These are phyloP conservation scores for Sordariomycetes sp. DNA, from an alignment of 2,329 filamentous ascomycete species.

Conservation along the genomic window DNA sequence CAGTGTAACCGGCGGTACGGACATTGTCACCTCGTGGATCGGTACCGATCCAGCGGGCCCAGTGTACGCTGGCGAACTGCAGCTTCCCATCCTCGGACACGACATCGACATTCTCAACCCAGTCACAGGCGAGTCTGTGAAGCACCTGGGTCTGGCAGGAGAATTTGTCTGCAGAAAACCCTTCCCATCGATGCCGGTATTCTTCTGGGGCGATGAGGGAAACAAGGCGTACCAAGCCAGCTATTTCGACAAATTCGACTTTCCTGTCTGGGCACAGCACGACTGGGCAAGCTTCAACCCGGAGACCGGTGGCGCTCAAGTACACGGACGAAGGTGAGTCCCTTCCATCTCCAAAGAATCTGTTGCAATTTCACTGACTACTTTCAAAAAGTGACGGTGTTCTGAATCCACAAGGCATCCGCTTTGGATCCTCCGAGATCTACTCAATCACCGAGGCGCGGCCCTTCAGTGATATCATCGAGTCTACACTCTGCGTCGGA, in stretches of 20 bases:
- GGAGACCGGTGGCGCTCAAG: slow-evolving; percentile 26
- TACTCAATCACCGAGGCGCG: slow-evolving; percentile 33
- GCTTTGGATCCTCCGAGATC: slow-evolving; percentile 35
- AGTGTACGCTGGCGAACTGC: slow-evolving; percentile 33
- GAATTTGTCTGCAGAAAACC: slow-evolving; percentile 34
- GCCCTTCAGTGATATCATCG: slow-evolving; percentile 16
- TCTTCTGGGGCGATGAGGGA: slow-evolving; percentile 31
- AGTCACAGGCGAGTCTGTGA: slow-evolving; percentile 21
- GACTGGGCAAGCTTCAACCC: slow-evolving; percentile 33
- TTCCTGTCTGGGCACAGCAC: slow-evolving; percentile 33
- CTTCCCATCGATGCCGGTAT: slow-evolving; percentile 34
- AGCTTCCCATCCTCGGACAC: slow-evolving; percentile 32
- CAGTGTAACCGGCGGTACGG: slow-evolving; percentile 28
- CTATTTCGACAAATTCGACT: slow-evolving; percentile 33
- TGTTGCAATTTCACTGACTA: neutral
- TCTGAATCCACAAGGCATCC: slow-evolving; percentile 30
- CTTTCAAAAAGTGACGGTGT: neutral
- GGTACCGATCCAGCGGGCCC: slow-evolving; percentile 17
- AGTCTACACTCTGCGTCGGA: slow-evolving; percentile 12
- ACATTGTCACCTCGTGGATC: slow-evolving; percentile 30
- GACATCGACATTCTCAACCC: slow-evolving; percentile 34
- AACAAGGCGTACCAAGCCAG: slow-evolving; percentile 28
- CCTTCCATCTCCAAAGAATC: neutral
- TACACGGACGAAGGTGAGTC: slow-evolving; percentile 28
- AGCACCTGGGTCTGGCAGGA: slow-evolving; percentile 23